Evolutionary conservation across 179 eudicot genomes (phyloP), one percentile per base, ranked within the genome.

Genomic region (Gypsophila paniculata): DNA sequence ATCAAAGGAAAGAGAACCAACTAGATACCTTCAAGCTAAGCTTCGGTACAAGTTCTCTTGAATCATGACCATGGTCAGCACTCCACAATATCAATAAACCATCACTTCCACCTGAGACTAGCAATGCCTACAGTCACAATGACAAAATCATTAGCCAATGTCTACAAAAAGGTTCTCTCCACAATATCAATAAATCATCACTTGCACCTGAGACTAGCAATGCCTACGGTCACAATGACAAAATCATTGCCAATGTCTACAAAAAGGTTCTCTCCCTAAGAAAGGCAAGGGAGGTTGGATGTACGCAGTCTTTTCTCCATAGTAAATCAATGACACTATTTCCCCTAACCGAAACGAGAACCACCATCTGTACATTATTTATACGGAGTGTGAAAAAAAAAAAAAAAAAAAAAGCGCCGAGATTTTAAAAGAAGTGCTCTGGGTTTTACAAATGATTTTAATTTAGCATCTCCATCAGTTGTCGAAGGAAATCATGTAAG

Each of bases 101-200:
- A 86, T 93, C 98, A 78, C 84, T 89, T 77, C 98, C 98, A 64
- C 98, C 98, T 42, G 98, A 93, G 76, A 93, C 98, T 84, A 93
- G 78, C 80, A 91, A 91, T 19, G 93, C 91, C 98, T 93, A 77
- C 74, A 78, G 62, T 61, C 21, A 73, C 32, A 67, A 25, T 48
- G 15, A 67, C 59, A 49, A 48, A 58, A 67, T 51, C 13, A 49
- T 49, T 26, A 17, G n/a, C n/a, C n/a, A n/a, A n/a, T n/a, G n/a
- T n/a, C n/a, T n/a, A n/a, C n/a, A n/a, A n/a, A n/a, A n/a, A n/a
- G n/a, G n/a, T n/a, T n/a, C n/a, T n/a, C n/a, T n/a, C n/a, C n/a
- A n/a, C n/a, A n/a, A n/a, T n/a, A n/a, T n/a, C n/a, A n/a, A n/a
- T n/a, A n/a, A n/a, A n/a, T n/a, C n/a, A n/a, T n/a, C n/a, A n/a